phyloP scores from a whole-genome alignment of 1,139 yeast genomes.

The Taphrina pruni region DNA sequence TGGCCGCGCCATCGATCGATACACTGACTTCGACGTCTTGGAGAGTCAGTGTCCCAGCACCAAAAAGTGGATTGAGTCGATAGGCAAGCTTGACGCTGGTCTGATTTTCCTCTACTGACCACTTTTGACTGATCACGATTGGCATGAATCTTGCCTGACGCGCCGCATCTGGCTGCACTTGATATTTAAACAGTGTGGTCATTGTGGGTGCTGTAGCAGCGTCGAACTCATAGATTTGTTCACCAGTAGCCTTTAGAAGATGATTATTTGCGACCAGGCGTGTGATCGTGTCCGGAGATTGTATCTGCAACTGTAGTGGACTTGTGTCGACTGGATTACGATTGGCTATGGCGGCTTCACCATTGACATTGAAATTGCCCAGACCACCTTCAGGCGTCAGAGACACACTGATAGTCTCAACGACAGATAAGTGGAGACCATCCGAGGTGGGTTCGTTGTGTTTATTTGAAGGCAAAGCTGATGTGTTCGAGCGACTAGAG shows the following conservation, averaged over 20 bases:
- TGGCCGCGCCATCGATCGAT: conserved; percentile 55
- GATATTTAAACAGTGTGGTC: conserved; percentile 75
- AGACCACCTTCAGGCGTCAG: conserved; percentile 18
- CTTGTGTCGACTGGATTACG: conserved; percentile 3
- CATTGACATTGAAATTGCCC: conserved; percentile 33
- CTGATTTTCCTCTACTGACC: conserved; percentile 87
- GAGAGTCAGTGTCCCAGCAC: conserved; percentile 56
- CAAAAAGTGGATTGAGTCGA: conserved; percentile 62
- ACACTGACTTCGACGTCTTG: conserved; percentile 71
- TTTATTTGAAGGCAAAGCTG: conserved; percentile 5
- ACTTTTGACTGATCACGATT: conserved; percentile 74
- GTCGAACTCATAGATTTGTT: conserved; percentile 8
- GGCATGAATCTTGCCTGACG: conserved; percentile 60
- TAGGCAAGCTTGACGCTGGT: conserved; percentile 81
- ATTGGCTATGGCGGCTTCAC: conserved; percentile 38
- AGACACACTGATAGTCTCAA: conserved; percentile 35
- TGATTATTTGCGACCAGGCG: conserved; percentile 28
- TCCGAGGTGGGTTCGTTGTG: conserved; percentile 30
- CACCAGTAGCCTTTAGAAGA: conserved; percentile 4
- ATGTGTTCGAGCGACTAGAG: conserved; percentile 32
- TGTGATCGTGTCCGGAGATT: conserved; percentile 34
- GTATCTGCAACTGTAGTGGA: conserved; percentile 26
- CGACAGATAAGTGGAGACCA: conserved; percentile 34
- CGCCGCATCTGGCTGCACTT: conserved; percentile 54
- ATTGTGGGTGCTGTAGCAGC: conserved; percentile 49